These are phyloP conservation scores for Akanthomyces uredinophilus DNA, from an alignment of 2,329 filamentous ascomycete species.

Conservation along the genomic window DNA sequence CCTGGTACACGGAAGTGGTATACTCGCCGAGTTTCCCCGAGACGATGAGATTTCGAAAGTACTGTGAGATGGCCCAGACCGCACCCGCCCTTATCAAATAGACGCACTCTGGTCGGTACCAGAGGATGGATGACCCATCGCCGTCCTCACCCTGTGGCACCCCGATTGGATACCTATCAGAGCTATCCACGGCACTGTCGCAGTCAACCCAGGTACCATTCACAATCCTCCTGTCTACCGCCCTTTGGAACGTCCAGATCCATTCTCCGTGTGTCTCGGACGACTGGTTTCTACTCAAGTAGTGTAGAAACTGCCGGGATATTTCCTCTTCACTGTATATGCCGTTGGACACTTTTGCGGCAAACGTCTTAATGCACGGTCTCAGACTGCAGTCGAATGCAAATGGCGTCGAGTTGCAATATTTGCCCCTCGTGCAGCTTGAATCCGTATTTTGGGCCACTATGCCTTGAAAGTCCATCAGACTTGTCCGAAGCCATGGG, in stretches of 20 bases:
- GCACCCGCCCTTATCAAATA: background rate
- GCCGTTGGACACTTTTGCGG: background rate
- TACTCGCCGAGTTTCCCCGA: background rate
- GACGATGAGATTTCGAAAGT: background rate
- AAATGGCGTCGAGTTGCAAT: background rate
- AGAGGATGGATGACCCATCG: background rate
- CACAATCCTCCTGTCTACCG: background rate
- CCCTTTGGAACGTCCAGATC: background rate
- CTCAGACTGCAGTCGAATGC: background rate
- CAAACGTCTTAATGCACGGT: background rate
- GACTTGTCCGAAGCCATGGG: background rate
- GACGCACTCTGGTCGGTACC: background rate
- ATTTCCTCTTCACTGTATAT: background rate
- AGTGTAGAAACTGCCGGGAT: background rate
- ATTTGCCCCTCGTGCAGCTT: too few relatives aligned
- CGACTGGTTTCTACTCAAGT: too few relatives aligned
- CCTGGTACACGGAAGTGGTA: background rate
- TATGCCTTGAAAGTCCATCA: background rate
- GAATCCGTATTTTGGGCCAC: too few relatives aligned
- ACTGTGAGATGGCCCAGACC: background rate
- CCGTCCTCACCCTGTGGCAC: background rate
- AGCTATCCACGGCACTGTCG: background rate
- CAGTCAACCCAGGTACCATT: background rate
- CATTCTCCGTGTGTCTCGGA: too few relatives aligned
- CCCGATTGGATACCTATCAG: background rate